Evolutionary conservation across 2,329 filamentous ascomycete species (phyloP).

Genomic region (Fusarium brevicatenulatum): DNA sequence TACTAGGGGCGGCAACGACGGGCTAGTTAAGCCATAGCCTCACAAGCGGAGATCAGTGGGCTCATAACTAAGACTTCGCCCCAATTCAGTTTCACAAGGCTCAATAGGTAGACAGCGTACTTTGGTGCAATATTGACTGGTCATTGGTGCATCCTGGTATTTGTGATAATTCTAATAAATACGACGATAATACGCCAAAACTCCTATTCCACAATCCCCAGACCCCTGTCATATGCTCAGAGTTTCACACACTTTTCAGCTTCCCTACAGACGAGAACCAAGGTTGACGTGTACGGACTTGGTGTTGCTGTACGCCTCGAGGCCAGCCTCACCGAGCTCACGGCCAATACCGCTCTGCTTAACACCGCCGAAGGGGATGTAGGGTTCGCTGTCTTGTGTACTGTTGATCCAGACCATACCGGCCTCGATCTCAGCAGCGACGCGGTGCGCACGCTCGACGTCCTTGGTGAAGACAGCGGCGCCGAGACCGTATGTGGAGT

Average conservation of each 20-base stretch:
- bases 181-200: constrained; percentile 26
- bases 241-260: not conserved
- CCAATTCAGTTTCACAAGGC: not conserved
- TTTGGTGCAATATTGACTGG: not conserved
- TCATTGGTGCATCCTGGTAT: constrained; percentile 15
- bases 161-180: constrained; percentile 8
- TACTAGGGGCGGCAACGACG: not conserved
- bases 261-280: constrained; percentile 35
- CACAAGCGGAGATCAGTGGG: not conserved
- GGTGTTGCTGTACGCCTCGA: constrained; percentile 43
- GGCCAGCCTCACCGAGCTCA: constrained; percentile 41
- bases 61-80: constrained; percentile 12
- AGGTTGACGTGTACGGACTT: constrained; percentile 45
- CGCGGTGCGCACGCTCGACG: constrained; percentile 81
- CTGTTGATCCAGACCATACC: constrained; percentile 68
- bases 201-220: constrained; percentile 10
- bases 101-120: not conserved
- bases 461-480: constrained; percentile 83
- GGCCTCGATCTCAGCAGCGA: constrained; percentile 77
- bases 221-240: not conserved
- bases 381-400: constrained; percentile 42
- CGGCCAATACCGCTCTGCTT: constrained; percentile 45
- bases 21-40: constrained; percentile 11
- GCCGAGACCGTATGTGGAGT: constrained; percentile 80
- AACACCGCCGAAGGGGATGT: constrained; percentile 43